phyloP scores from a whole-genome alignment of 2,329 filamentous ascomycete genomes.

The Fusarium coffeatum region DNA sequence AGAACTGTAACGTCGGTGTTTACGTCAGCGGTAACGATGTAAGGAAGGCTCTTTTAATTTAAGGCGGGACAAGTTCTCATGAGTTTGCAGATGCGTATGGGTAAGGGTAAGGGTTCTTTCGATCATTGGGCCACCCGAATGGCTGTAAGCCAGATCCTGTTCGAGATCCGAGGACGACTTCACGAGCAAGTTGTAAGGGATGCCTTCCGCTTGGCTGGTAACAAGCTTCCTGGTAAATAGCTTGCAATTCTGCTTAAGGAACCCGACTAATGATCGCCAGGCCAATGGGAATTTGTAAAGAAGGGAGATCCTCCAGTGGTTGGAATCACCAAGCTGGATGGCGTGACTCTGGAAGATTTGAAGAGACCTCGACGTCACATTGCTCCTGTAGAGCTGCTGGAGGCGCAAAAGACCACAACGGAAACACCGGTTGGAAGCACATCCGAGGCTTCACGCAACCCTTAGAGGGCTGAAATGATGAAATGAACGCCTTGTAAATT shows the following conservation, averaged over 20 bases:
- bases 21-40: conserved; percentile 95
- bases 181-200: conserved; percentile 96
- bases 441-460: conserved; percentile 49
- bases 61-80: conserved; percentile 33
- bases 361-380: conserved; percentile 81
- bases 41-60: conserved; percentile 44
- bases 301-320: conserved; percentile 91
- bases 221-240: conserved; percentile 87
- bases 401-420: conserved; percentile 50
- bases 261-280: conserved; percentile 55
- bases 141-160: conserved; percentile 89
- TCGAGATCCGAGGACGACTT: conserved; percentile 90
- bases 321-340: conserved; percentile 90
- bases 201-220: conserved; percentile 91
- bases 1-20: conserved; percentile 93
- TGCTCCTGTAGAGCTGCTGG: conserved; percentile 57
- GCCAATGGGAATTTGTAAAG: conserved; percentile 91
- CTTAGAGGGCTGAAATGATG: conserved; percentile 29
- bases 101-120: conserved; percentile 97
- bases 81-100: conserved; percentile 82
- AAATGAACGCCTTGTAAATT: conserved; percentile 42
- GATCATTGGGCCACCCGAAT: conserved; percentile 96
- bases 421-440: conserved; percentile 51
- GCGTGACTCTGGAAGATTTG: conserved; percentile 83
- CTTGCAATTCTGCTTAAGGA: not conserved